Evolutionary conservation across 2,329 filamentous ascomycete species (phyloP).

Genomic region (Fusarium keratoplasticum): DNA sequence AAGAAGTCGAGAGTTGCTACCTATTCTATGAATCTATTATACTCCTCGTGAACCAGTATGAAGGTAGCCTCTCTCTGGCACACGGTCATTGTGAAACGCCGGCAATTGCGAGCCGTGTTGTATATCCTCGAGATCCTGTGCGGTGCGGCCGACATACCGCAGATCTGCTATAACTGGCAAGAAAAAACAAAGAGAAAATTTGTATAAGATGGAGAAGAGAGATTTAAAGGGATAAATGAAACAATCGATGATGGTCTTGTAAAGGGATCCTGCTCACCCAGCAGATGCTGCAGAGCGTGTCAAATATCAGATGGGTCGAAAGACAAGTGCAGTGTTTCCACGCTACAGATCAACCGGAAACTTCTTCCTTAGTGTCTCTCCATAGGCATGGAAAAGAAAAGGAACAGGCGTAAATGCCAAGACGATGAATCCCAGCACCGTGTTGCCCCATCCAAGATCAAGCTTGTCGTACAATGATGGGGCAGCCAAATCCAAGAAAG

Average conservation of each 20-base stretch:
- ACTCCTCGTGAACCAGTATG: neutral
- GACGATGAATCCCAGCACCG: slow-evolving; percentile 23
- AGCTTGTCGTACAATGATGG: slow-evolving; percentile 17
- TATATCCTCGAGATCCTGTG: neutral
- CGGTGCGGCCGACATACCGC: neutral
- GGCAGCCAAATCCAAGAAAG: slow-evolving; percentile 26
- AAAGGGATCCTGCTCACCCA: neutral
- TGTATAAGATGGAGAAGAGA: neutral
- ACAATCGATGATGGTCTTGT: neutral
- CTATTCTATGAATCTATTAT: neutral
- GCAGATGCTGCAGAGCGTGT: neutral
- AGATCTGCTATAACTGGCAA: neutral
- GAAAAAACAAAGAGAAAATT: neutral
- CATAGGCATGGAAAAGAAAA: slow-evolving; percentile 27
- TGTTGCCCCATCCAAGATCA: slow-evolving; percentile 34
- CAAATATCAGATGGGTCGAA: neutral
- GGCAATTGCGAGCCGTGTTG: neutral
- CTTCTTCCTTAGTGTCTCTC: slow-evolving; percentile 19
- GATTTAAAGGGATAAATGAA: neutral
- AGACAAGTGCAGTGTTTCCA: neutral
- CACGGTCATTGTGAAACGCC: neutral
- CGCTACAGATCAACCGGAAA: slow-evolving; percentile 23
- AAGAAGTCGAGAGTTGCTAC: neutral
- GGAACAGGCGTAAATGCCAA: slow-evolving; percentile 33
- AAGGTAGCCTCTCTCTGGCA: neutral